These are phyloP conservation scores for Pseudogymnoascus sp. DNA, from an alignment of 2,329 filamentous ascomycete species.

Conservation along the genomic window DNA sequence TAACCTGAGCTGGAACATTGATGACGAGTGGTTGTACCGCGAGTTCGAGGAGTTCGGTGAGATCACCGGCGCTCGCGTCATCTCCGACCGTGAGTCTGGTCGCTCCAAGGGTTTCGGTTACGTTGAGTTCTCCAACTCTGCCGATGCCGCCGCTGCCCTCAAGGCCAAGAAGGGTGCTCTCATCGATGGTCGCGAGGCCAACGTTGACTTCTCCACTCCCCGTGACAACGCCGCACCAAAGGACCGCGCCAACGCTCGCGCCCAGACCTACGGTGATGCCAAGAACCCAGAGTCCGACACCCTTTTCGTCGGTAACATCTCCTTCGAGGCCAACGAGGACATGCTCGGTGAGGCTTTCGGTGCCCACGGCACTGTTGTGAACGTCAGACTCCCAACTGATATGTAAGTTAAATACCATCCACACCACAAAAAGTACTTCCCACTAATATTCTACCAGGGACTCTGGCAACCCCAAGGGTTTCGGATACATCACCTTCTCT, in stretches of 20 bases:
- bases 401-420: constrained; percentile 28
- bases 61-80: constrained; percentile 54
- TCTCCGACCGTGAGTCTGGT: constrained; percentile 58
- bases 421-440: not conserved
- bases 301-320: constrained; percentile 64
- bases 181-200: constrained; percentile 58
- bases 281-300: constrained; percentile 57
- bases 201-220: constrained; percentile 61
- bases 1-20: constrained; percentile 67
- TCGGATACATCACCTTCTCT: constrained; percentile 63
- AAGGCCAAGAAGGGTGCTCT: constrained; percentile 55
- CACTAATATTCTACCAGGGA: constrained; percentile 36
- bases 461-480: constrained; percentile 60
- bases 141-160: constrained; percentile 54
- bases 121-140: constrained; percentile 56
- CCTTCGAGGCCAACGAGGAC: constrained; percentile 60
- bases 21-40: constrained; percentile 61
- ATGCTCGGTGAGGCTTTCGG: constrained; percentile 55
- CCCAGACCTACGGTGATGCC: constrained; percentile 53
- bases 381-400: constrained; percentile 63
- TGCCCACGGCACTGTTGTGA: constrained; percentile 52
- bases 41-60: constrained; percentile 64
- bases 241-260: constrained; percentile 42
- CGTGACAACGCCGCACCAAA: constrained; percentile 42
- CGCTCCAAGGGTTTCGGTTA: constrained; percentile 68